Conservation (phyloP, 768 basidiomycete species). For the Tricholoma matsutake region DNA sequence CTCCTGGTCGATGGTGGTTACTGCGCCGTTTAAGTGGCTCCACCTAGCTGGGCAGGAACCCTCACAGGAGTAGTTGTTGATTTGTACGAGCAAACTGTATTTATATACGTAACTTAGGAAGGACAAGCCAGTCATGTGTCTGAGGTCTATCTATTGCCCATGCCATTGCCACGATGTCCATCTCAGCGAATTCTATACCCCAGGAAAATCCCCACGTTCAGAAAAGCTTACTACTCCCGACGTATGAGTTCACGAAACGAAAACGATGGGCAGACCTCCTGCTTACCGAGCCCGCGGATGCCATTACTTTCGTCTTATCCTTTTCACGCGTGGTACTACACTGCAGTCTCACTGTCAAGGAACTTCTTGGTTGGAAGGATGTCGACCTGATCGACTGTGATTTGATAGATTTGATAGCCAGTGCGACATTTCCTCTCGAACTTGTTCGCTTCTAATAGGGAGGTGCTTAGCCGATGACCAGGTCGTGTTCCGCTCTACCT, state of each 20-base stretch:
- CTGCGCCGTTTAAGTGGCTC: slow-evolving; percentile 53
- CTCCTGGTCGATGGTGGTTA: slow-evolving; percentile 90
- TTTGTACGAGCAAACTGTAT: neutral
- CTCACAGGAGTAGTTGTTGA: neutral
- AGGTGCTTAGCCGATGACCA: slow-evolving; percentile 52
- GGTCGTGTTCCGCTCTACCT: slow-evolving; percentile 48
- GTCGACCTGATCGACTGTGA: slow-evolving; percentile 68
- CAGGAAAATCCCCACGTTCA: neutral
- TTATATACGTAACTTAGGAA: neutral
- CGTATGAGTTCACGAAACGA: slow-evolving; percentile 82
- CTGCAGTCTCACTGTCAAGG: slow-evolving; percentile 63
- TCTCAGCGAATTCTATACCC: neutral
- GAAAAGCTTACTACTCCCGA: slow-evolving; percentile 12
- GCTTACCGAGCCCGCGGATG: slow-evolving; percentile 72
- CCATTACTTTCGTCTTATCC: slow-evolving; percentile 66
- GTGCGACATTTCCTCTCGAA: slow-evolving; percentile 36
- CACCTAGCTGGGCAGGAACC: neutral
- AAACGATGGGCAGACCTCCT: slow-evolving; percentile 86
- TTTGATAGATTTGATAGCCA: slow-evolving; percentile 60
- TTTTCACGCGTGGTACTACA: slow-evolving; percentile 61
- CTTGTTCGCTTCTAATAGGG: neutral
- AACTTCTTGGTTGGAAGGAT: slow-evolving; percentile 76
- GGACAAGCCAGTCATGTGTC: neutral
- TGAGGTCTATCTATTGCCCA: neutral
- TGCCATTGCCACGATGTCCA: neutral